These are phyloP conservation scores for Quercus suber DNA, from an alignment of 306 rosid species.

Conservation along the genomic window DNA sequence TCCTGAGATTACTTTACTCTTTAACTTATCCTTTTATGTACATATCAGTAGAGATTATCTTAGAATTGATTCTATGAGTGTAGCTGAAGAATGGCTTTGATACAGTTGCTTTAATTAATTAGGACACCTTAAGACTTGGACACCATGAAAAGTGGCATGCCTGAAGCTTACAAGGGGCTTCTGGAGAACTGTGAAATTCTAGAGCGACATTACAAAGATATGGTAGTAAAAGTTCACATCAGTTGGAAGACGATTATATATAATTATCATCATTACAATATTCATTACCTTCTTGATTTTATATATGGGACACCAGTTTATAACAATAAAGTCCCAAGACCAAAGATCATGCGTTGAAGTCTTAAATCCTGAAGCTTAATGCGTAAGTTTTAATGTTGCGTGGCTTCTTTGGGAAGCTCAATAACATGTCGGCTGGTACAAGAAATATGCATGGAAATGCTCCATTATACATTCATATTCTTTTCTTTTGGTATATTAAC, in stretches of 20 bases:
- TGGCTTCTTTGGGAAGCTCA: slow-evolving; percentile 54
- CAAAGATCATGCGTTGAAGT: slow-evolving; percentile 31
- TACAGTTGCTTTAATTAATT: slow-evolving; percentile 80
- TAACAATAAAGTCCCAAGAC: slow-evolving; percentile 18
- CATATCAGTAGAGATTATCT: slow-evolving; percentile 2
- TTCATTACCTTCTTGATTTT: not conserved
- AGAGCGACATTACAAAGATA: slow-evolving; percentile 91
- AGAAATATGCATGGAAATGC: too few relatives aligned
- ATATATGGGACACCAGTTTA: slow-evolving; percentile 6
- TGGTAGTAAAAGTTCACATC: slow-evolving; percentile 60
- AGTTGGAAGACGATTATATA: not conserved
- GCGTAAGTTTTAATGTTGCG: slow-evolving; percentile 51
- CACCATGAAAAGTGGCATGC: slow-evolving; percentile 79
- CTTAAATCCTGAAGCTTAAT: slow-evolving; percentile 31
- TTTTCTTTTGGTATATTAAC: not conserved
- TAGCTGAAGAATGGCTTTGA: slow-evolving; percentile 36
- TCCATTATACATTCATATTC: slow-evolving; percentile 7
- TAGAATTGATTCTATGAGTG: not conserved
- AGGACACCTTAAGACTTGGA: slow-evolving; percentile 88
- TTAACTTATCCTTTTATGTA: not conserved
- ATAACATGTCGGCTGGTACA: slow-evolving; percentile 41
- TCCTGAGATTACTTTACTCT: slow-evolving; percentile 14
- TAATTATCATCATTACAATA: not conserved
- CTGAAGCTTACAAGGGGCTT: slow-evolving; percentile 88
- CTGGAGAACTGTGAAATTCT: slow-evolving; percentile 85